Evolutionary conservation across 768 basidiomycete genomes (phyloP).

Genomic region (Artomyces pyxidatus): DNA sequence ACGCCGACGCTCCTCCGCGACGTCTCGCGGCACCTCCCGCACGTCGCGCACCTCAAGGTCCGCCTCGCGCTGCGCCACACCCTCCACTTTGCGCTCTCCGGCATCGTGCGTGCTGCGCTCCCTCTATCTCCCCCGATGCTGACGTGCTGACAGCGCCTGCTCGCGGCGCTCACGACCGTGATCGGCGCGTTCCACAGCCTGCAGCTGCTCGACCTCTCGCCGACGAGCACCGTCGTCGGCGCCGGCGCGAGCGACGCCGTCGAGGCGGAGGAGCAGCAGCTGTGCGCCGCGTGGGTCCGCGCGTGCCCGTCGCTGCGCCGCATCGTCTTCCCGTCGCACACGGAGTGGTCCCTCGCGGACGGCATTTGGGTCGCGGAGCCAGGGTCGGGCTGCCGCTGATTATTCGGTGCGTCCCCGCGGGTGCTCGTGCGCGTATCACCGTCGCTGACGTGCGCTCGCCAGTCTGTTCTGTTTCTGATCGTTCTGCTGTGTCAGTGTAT

Average conservation of each 20-base stretch:
- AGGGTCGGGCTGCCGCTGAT: no score
- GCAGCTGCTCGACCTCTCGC: constrained; percentile 50
- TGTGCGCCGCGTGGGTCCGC: constrained; percentile 47
- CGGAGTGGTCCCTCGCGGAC: constrained; percentile 37
- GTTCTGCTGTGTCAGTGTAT: no score
- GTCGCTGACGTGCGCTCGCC: no score
- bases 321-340: constrained; percentile 49
- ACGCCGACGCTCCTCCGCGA: constrained; percentile 49
- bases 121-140: not conserved
- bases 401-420: no score
- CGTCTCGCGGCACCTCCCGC: constrained; percentile 42
- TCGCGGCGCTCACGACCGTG: constrained; percentile 53
- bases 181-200: constrained; percentile 42
- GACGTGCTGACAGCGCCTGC: constrained; percentile 34
- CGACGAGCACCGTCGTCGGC: constrained; percentile 40
- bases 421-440: no score
- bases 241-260: constrained; percentile 29
- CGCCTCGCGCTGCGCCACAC: constrained; percentile 58
- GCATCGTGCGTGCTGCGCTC: constrained; percentile 44
- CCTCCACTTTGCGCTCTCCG: constrained; percentile 53
- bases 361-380: constrained; percentile 9
- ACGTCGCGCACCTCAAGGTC: constrained; percentile 43
- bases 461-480: no score
- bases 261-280: constrained; percentile 39
- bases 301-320: constrained; percentile 46